phyloP scores from a whole-genome alignment of 192 early-diverging fungal species.

The Irineochytrium annulatum region DNA sequence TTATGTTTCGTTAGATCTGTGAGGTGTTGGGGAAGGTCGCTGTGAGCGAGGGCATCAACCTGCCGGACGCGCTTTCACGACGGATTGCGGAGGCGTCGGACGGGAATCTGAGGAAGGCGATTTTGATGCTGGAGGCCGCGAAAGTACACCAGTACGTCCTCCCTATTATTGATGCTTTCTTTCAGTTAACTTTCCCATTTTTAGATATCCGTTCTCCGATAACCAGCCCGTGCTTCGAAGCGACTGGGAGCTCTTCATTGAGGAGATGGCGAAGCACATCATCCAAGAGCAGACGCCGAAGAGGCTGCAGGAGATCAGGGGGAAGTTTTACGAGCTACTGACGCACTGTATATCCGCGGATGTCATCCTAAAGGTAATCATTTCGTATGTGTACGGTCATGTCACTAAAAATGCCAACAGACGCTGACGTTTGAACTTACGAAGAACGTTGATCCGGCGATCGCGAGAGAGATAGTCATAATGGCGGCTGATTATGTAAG shows the following conservation, averaged over 20 bases:
- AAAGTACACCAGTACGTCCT: conserved; percentile 29
- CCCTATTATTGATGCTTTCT: neutral
- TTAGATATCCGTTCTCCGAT: conserved; percentile 42
- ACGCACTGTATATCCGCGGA: conserved; percentile 85
- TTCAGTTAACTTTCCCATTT: too few species aligned
- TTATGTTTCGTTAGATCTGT: conserved; percentile 32
- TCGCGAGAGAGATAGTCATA: conserved; percentile 65
- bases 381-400: neutral
- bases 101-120: conserved; percentile 80
- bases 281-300: conserved; percentile 73
- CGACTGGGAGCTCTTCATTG: conserved; percentile 86
- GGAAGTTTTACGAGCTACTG: conserved; percentile 79
- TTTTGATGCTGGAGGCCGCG: conserved; percentile 89
- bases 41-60: conserved; percentile 69
- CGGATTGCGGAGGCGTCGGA: conserved; percentile 66
- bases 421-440: conserved; percentile 68
- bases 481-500: conserved; percentile 76
- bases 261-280: conserved; percentile 64
- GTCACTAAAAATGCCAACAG: conserved; percentile 27
- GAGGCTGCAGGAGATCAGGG: conserved; percentile 66
- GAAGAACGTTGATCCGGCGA: conserved; percentile 60
- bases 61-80: conserved; percentile 60
- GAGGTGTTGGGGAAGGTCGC: conserved; percentile 69
- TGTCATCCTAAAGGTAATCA: conserved; percentile 68
- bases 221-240: conserved; percentile 59